Base-by-base conservation (phyloP, 148 eudicot species). In the Rheum nobile region DNA sequence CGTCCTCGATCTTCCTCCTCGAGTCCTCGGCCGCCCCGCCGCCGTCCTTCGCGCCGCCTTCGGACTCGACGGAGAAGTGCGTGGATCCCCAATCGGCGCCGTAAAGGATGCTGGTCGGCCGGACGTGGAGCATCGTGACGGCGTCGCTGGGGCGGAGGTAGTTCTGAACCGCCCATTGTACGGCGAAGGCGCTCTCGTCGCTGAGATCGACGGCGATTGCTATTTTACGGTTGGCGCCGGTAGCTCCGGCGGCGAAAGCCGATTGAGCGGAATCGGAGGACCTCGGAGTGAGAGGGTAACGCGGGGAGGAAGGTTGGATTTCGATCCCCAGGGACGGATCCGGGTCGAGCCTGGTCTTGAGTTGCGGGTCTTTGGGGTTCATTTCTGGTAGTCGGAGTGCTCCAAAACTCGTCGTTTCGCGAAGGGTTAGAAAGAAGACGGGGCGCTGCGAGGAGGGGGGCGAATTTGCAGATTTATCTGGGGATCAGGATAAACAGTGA, bases 1-100 rank as follows among this genome's bases (percentile, higher is more conserved):
- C 87, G 38, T 84, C 82, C 77, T 86, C 91, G 11, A 84, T 81
- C 63, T 80, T 79, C 69, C 67, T 79, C 78, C 82, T 76, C 0
- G 86, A 78, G 44, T 72, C 75, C 39, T 65, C 67, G 8, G 37
- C 77, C 4, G 48, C 74, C 12, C 34, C 72, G 21, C 6, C 75
- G 32, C 52, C 29, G 0, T 22, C 67, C 34, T 61, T 12, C 4
- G 67, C 79, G 26, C 54, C 34, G 7, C 67, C 67, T 13, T 32
- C 39, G 16, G 69, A 32, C 21, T 65, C 70, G 32, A 71, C 76
- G 41, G 82, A 34, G 26, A 55, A 6, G 29, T 85, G 80, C 19
- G 77, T 44, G 10, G 87, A 74, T 29, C 91, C 91, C 91, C 91
- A 88, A n/a, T 88, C 91, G 31, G 91, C 91, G 32, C 91, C 91